phyloP scores from a whole-genome alignment of 257 asterid genomes.

The Ilex asprella region DNA sequence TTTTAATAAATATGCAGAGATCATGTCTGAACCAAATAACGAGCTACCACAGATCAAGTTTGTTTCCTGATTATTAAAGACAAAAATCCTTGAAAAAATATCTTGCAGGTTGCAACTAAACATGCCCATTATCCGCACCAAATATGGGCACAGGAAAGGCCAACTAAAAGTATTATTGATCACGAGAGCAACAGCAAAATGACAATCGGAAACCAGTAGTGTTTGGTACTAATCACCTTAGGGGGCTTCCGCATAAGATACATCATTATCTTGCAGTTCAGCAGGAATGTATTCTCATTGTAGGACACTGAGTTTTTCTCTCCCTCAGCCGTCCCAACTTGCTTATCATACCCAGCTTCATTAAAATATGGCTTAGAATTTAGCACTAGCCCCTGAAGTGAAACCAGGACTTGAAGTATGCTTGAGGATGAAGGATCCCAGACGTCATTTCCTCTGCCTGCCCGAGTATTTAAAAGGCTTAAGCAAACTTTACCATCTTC shows the following conservation, averaged over 20 bases:
- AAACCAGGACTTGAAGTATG: slow-evolving; percentile 95
- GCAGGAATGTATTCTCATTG: slow-evolving; percentile 84
- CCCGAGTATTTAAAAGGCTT: slow-evolving; percentile 97
- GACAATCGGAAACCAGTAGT: background rate
- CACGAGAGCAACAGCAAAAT: background rate
- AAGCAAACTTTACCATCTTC: slow-evolving; percentile 99
- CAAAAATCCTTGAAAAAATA: too few relatives aligned
- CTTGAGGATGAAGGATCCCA: slow-evolving; percentile 97
- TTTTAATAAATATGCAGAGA: too few relatives aligned
- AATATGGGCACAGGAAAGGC: too few relatives aligned
- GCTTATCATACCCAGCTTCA: slow-evolving; percentile 98
- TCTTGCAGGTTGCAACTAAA: too few relatives aligned
- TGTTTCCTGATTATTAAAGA: too few relatives aligned
- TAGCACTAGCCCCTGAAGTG: slow-evolving; percentile 94
- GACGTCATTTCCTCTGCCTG: slow-evolving; percentile 95
- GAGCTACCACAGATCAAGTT: too few relatives aligned
- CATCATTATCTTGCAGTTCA: slow-evolving; percentile 98
- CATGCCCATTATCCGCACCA: too few relatives aligned
- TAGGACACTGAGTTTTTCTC: slow-evolving; percentile 92
- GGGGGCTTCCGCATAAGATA: slow-evolving; percentile 82
- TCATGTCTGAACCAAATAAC: too few relatives aligned
- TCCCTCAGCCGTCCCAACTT: slow-evolving; percentile 98
- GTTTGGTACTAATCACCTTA: slow-evolving; percentile 48
- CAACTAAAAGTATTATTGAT: too few relatives aligned
- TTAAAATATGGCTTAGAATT: slow-evolving; percentile 93